Base-by-base conservation (phyloP, 2,329 filamentous ascomycete species). In the Cylindrodendrum hubeiense region DNA sequence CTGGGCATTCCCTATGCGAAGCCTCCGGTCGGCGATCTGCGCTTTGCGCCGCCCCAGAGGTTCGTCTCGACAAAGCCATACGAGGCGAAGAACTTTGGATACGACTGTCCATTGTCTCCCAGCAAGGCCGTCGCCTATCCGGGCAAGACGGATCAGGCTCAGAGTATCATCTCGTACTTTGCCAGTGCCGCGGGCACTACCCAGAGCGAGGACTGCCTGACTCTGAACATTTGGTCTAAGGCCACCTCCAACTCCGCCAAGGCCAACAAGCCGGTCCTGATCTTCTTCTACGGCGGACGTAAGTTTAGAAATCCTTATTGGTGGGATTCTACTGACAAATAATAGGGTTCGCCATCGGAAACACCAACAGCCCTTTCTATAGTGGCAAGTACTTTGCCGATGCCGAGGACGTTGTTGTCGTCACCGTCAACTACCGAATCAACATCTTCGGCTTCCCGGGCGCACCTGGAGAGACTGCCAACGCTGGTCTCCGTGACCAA, bases 391-490 rank as follows among this genome's bases (percentile, higher is more conserved):
- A 79, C 66, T 79, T 85, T 50, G 82, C 81, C 4, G 76, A 78
- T 4, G 72, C 79, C 0, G 74, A 85, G 54, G 82, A 85, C 41
- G 75, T 84, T 1, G 72, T 86, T 3, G 74, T 86, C 1, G 79
- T 86, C 2, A 81, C 81, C 0, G 74, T 85, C 60, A 86, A 85
- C 76, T 86, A 82, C 65, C 80, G 82, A 2, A 41, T 81, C 44
- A 80, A 79, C 60, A 77, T 83, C 63, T 81, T 83, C 44, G 81
- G 81, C 30, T 83, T 83, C 60, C 81, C 80, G 0, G 77, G 77
- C 4, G 74, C 73, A 1, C 71, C 77, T 1, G 71, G 65, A 0
- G 63, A 63, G 13, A 60, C 63, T 1, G 66, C 71, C 5, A 79
- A 79, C 33, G 51, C 75, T 0, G 76, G 76, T 2, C 60, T 78